Evolutionary conservation across 2,329 filamentous ascomycete species (phyloP).

Genomic region (Pseudocercospora fuligena): DNA sequence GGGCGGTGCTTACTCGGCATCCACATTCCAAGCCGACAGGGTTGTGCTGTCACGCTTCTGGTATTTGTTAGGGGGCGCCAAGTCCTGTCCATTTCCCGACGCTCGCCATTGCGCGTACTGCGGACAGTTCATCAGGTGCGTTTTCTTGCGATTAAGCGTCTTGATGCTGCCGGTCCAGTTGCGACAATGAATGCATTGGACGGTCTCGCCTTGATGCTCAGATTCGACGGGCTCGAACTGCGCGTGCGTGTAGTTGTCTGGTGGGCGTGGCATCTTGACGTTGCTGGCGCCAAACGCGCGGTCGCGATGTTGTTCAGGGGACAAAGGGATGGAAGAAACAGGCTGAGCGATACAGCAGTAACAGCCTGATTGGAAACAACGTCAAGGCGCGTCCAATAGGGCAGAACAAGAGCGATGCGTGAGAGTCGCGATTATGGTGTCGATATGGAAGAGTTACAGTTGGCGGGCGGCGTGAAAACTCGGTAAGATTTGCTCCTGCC

Average conservation of each 20-base stretch:
- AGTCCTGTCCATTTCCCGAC: slow-evolving; percentile 40
- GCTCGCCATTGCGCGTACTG: slow-evolving; percentile 38
- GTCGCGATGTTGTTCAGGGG: not conserved
- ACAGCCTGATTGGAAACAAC: not conserved
- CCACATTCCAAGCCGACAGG: slow-evolving; percentile 28
- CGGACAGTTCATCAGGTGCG: slow-evolving; percentile 37
- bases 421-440: slow-evolving; percentile 10
- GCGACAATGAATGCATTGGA: slow-evolving; percentile 40
- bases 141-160: slow-evolving; percentile 41
- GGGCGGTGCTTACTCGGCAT: slow-evolving; percentile 30
- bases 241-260: slow-evolving; percentile 35
- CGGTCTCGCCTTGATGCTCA: slow-evolving; percentile 36
- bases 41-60: slow-evolving; percentile 34
- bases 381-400: not conserved
- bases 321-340: not conserved
- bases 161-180: slow-evolving; percentile 40
- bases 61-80: slow-evolving; percentile 39
- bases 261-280: slow-evolving; percentile 32
- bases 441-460: slow-evolving; percentile 12
- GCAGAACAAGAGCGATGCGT: not conserved
- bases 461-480: slow-evolving; percentile 8
- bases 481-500: slow-evolving; percentile 3
- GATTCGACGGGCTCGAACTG: slow-evolving; percentile 35
- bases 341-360: not conserved
- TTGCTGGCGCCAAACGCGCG: slow-evolving; percentile 1